phyloP scores from a whole-genome alignment of 805 yeast species.

The Saccharomycopsis malanga region DNA sequence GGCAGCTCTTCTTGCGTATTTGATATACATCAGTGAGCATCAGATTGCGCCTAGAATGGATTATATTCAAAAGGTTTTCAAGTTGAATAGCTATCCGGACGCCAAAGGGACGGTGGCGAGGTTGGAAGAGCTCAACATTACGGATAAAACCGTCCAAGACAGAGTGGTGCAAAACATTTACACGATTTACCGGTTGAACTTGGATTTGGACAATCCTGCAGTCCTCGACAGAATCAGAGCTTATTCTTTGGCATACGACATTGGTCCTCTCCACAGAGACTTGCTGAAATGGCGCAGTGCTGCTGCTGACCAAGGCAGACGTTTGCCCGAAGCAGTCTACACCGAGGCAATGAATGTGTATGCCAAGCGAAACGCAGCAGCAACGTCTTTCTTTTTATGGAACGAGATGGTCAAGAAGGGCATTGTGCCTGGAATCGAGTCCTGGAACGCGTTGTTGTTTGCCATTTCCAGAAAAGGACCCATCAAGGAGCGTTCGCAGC shows the following conservation, averaged over 20 bases:
- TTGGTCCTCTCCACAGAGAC: slow-evolving; percentile 19
- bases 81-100: neutral
- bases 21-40: slow-evolving; percentile 5
- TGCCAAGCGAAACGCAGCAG: slow-evolving; percentile 31
- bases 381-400: slow-evolving; percentile 42
- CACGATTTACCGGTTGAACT: neutral
- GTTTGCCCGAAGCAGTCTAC: slow-evolving; percentile 36
- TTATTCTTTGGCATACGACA: slow-evolving; percentile 22
- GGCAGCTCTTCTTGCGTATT: slow-evolving; percentile 12
- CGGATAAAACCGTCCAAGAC: neutral
- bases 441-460: slow-evolving; percentile 56
- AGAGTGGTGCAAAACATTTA: neutral
- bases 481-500: slow-evolving; percentile 27
- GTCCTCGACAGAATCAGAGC: slow-evolving; percentile 21
- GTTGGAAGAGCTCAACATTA: neutral
- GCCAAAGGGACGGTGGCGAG: neutral
- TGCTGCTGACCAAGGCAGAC: slow-evolving; percentile 27
- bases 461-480: slow-evolving; percentile 33
- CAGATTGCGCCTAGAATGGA: slow-evolving; percentile 2
- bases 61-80: slow-evolving; percentile 4
- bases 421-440: slow-evolving; percentile 34
- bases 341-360: slow-evolving; percentile 41
- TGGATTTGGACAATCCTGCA: slow-evolving; percentile 7
- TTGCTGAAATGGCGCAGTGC: slow-evolving; percentile 23
- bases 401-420: slow-evolving; percentile 38